phyloP scores from a whole-genome alignment of 306 rosid genomes.

The Crataegus laevigata region DNA sequence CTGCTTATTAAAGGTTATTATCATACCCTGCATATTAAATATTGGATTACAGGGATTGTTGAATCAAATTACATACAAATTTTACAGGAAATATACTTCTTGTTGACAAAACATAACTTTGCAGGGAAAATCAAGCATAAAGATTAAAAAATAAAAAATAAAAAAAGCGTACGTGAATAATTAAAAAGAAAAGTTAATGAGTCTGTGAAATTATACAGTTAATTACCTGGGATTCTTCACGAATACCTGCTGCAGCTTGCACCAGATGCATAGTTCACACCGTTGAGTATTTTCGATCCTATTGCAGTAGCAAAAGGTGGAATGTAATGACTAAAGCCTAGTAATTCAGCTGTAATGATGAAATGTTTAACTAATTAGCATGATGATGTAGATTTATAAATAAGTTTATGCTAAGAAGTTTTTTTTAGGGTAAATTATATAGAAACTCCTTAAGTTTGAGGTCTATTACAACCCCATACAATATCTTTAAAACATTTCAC shows the following conservation, averaged over 20 bases:
- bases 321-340: slow-evolving; percentile 51
- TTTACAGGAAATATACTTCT: background rate
- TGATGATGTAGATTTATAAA: no score
- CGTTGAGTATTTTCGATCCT: background rate
- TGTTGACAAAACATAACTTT: no score
- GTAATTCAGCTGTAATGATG: slow-evolving; percentile 34
- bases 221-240: background rate
- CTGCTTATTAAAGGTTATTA: slow-evolving; percentile 3
- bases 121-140: no score
- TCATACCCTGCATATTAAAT: slow-evolving; percentile 16
- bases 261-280: slow-evolving; percentile 20
- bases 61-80: background rate
- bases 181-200: no score
- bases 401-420: background rate
- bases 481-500: no score
- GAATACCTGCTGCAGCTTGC: slow-evolving; percentile 16
- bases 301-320: slow-evolving; percentile 35
- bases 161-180: no score
- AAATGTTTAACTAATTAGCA: background rate
- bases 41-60: no score
- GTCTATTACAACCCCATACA: no score
- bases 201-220: no score
- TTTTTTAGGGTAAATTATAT: no score
- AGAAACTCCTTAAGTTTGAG: no score
- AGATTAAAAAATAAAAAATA: no score